Base-by-base conservation (phyloP, 176 grass and related monocot species). In the Cocos nucifera region DNA sequence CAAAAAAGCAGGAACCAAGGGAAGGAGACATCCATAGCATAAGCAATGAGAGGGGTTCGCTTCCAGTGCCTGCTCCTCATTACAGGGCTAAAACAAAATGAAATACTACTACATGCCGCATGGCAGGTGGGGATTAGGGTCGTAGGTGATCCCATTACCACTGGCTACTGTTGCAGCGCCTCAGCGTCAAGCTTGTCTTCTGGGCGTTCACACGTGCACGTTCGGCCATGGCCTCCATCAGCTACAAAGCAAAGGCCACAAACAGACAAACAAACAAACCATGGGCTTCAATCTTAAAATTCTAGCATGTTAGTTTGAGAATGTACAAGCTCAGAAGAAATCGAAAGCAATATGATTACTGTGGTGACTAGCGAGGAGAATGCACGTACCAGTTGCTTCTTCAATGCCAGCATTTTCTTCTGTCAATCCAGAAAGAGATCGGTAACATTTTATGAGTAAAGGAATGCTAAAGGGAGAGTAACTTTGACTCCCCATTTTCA, bases 381-480 rank as follows among this genome's bases (percentile, higher is more conserved):
- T 16, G 1, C 16, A 29, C 28, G 8, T 85, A 97, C 93, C 87
- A 74, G 84, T 61, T 91, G 71, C 60, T 82, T 86, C 75, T 75
- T 80, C 17, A 68, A 49, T 19, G 73, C 5, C 17, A 73, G 62
- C 25, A 88, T 74, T 48, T 28, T 80, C 51, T 59, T 88, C 93
- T 97, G 78, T 65, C 53, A 63, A 15, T 54, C 49, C 4, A 62
- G 14, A 73, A 59, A 17, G 19, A 21, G 10, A 12, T 5, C 28
- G 0, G 28, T 44, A 44, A 44, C 9, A 44, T 44, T 14, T 44
- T 44, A 14, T 14, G 2, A 67, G 17, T 53, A 79, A 51, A 1
- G 51, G 22, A 29, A 27, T 15, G 24, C 10, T 7, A 17, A 17
- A 16, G 10, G 35, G 0, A 12, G 9, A 44, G 35, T 44, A 44